phyloP scores from a whole-genome alignment of 176 grass and related monocot species.

The Ensete ventricosum region DNA sequence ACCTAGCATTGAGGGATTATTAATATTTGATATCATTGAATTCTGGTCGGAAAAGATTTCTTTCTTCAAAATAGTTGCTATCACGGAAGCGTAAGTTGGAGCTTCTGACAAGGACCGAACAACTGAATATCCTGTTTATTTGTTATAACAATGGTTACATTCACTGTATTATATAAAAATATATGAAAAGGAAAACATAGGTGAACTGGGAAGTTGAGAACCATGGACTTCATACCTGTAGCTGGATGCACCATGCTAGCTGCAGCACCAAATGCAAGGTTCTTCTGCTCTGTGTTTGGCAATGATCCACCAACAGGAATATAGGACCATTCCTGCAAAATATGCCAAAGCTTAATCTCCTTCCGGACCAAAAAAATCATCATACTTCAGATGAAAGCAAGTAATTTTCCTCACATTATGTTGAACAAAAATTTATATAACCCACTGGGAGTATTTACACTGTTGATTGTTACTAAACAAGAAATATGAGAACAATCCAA shows the following conservation, averaged over 20 bases:
- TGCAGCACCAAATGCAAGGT: constrained; percentile 97
- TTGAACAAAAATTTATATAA: too few species aligned
- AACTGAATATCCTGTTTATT: constrained; percentile 82
- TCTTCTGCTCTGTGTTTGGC: constrained; percentile 92
- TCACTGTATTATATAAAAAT: neutral
- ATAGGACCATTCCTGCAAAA: constrained; percentile 56
- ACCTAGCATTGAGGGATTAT: constrained; percentile 82
- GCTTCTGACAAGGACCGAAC: constrained; percentile 97
- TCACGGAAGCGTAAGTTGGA: constrained; percentile 77
- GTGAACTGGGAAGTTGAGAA: neutral
- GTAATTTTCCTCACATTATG: neutral
- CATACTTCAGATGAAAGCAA: neutral
- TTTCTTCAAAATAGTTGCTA: constrained; percentile 76
- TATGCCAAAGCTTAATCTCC: neutral
- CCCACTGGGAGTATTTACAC: too few species aligned
- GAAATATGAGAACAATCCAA: too few species aligned
- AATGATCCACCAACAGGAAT: constrained; percentile 98
- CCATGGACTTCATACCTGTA: constrained; percentile 41
- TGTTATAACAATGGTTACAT: constrained; percentile 14
- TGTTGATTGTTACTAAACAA: too few species aligned
- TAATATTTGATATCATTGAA: constrained; percentile 35
- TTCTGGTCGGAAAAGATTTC: constrained; percentile 31
- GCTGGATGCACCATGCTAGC: constrained; percentile 99
- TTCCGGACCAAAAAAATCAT: neutral
- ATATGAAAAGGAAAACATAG: neutral